phyloP scores from a whole-genome alignment of 768 basidiomycete species.

The Crucibulum laeve region DNA sequence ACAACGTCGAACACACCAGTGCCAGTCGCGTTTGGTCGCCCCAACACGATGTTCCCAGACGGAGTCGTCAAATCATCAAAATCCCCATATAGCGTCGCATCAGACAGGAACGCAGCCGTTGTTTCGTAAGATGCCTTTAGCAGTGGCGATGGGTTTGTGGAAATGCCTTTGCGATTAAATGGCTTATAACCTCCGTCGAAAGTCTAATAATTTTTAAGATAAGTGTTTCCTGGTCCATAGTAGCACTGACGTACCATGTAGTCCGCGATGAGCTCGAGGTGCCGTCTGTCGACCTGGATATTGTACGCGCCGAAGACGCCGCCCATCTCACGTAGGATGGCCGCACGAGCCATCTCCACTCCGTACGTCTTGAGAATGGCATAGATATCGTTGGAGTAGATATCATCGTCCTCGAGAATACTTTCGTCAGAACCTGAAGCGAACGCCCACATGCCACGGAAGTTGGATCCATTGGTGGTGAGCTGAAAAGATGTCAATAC shows the following conservation, averaged over 20 bases:
- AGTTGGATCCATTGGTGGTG: constrained; percentile 91
- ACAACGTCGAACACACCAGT: constrained; percentile 93
- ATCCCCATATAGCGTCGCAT: constrained; percentile 92
- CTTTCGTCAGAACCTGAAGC: constrained; percentile 45
- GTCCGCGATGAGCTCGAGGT: constrained; percentile 95
- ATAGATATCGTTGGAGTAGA: constrained; percentile 95
- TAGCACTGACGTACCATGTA: constrained; percentile 77
- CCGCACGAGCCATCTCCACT: constrained; percentile 91
- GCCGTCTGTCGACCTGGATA: constrained; percentile 91
- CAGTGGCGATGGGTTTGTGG: constrained; percentile 89
- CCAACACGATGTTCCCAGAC: constrained; percentile 88
- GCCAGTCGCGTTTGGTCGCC: constrained; percentile 84
- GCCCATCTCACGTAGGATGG: constrained; percentile 88
- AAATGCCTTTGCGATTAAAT: constrained; percentile 95
- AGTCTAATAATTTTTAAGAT: constrained; percentile 52
- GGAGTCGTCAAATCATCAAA: constrained; percentile 91
- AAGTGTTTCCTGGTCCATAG: not conserved
- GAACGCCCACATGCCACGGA: constrained; percentile 84
- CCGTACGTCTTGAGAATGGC: constrained; percentile 90
- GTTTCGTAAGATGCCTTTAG: constrained; percentile 98
- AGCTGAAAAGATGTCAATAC: constrained; percentile 38
- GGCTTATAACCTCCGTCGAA: constrained; percentile 98
- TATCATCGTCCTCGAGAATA: constrained; percentile 70
- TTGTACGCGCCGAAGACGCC: constrained; percentile 93
- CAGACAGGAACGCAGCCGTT: constrained; percentile 88